A percentile compares a stretch with the other conserved stretches of the same genome.
Evolutionary conservation across 202 grass and related monocot genomes (phyloP).

Genomic region (Hordeum pubiflorum): DNA sequence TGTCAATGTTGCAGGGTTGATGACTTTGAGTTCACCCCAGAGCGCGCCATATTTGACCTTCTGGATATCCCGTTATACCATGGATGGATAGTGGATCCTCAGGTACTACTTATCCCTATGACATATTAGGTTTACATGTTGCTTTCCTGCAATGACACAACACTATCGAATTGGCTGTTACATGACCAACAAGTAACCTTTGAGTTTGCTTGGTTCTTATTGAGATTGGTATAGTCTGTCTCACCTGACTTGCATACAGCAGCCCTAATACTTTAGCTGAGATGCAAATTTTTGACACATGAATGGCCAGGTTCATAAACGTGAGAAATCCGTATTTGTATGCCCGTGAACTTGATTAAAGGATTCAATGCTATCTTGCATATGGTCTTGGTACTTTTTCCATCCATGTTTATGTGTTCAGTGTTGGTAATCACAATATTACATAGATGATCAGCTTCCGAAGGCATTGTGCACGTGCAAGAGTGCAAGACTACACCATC

Average conservation of each 20-base stretch:
- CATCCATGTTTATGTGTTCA: neutral
- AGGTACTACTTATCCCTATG: conserved; percentile 38
- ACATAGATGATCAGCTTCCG: neutral
- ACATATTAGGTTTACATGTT: neutral
- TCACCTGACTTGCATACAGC: neutral
- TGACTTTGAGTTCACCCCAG: conserved; percentile 95
- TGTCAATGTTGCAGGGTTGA: conserved; percentile 49
- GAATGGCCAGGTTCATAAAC: neutral
- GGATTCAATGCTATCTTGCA: neutral
- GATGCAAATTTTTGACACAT: neutral
- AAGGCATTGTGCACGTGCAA: neutral
- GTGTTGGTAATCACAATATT: neutral
- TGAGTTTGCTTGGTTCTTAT: neutral
- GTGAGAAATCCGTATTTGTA: neutral
- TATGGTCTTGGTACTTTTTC: neutral
- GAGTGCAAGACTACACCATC: neutral
- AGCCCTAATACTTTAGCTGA: neutral
- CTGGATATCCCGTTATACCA: conserved; percentile 86
- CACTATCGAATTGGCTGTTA: neutral
- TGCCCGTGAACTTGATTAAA: neutral
- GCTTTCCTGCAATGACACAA: neutral
- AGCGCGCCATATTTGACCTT: conserved; percentile 97
- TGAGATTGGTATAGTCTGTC: neutral
- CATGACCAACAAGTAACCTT: neutral
- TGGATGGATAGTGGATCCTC: conserved; percentile 97